Evolutionary conservation across 2,329 filamentous ascomycete genomes (phyloP), one percentile per base, ranked within the genome.

Genomic region (Laburnicola sp.): DNA sequence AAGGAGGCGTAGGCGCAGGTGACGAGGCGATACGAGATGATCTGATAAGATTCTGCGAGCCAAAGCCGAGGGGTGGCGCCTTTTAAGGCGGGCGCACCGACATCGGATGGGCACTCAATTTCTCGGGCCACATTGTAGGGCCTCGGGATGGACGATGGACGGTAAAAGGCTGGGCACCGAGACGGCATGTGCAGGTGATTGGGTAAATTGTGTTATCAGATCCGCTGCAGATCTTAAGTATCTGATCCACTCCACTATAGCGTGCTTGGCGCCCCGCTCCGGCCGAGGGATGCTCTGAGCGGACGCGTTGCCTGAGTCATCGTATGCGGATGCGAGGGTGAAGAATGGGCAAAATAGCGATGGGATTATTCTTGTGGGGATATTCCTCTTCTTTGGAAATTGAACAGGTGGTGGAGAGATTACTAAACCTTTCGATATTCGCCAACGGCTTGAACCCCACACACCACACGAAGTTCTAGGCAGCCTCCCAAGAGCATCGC

Each of bases 11-110:
- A 11, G 43, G 35, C 30, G 31, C 6, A 48, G 45, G 25, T 23
- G 42, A 50, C 35, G 50, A 40, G 37, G 44, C 28, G n/a, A 43
- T 32, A 48, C 28, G 43, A 56, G 64, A 68, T 65, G 68, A 72
- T 72, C 69, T 66, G 68, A 72, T 72, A 66, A 72, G 68, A 70
- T 70, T 50, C 42, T 38, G 25, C 34, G 38, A 41, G 44, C 9
- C 22, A 52, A 28, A 11, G 43, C 39, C n/a, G 48, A 56, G 42
- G 9, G 27, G 5, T 38, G 34, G 52, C 52, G 51, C 53, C 54
- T 60, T 65, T 64, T 62, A 63, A 34, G 7, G 10, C 37, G 22
- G 27, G 27, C 40, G 28, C 35, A 61, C 52, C 59, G 60, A 60
- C 51, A 59, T 64, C 58, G 60, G 46, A 44, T 22, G 8, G 25